Percentiles rank a stretch among this genome's conserved stretches.
Evolutionary conservation across 106 monocot species (phyloP).

Genomic region (Dioscorea alata): DNA sequence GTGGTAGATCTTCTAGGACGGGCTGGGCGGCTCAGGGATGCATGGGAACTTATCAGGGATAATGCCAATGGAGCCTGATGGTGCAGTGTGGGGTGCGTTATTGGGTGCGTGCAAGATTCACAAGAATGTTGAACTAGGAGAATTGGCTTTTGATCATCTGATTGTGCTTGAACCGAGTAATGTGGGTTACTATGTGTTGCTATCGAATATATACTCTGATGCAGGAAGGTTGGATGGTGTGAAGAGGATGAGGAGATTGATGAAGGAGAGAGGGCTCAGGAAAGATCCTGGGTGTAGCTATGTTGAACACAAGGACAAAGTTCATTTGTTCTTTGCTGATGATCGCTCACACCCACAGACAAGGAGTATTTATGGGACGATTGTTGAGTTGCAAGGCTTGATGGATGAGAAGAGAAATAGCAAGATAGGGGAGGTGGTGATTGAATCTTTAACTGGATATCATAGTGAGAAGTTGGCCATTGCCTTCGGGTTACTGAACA

Average conservation of each 20-base stretch:
- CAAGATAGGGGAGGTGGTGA: background rate
- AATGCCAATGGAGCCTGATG: constrained; percentile 60
- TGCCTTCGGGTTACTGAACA: constrained; percentile 67
- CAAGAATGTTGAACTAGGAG: constrained; percentile 42
- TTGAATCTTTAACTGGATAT: constrained; percentile 11
- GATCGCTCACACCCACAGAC: constrained; percentile 64
- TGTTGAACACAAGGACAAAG: constrained; percentile 41
- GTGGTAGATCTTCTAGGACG: constrained; percentile 79
- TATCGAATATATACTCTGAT: constrained; percentile 64
- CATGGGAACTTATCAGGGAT: constrained; percentile 38
- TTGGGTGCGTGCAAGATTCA: constrained; percentile 84
- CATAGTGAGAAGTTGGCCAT: constrained; percentile 80
- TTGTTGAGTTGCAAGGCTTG: constrained; percentile 34
- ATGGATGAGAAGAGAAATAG: constrained; percentile 2
- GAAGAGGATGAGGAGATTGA: constrained; percentile 40
- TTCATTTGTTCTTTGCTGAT: constrained; percentile 77
- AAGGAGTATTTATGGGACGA: constrained; percentile 36
- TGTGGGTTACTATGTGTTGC: constrained; percentile 71
- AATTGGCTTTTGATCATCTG: constrained; percentile 44
- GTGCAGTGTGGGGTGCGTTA: constrained; percentile 72
- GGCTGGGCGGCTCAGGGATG: constrained; percentile 47
- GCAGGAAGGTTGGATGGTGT: constrained; percentile 43
- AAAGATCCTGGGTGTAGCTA: constrained; percentile 83
- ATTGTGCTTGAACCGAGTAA: constrained; percentile 56
- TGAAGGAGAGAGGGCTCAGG: constrained; percentile 48